Evolutionary conservation across 305 asterid species (phyloP).

Genomic region (Solanum hybrid): DNA sequence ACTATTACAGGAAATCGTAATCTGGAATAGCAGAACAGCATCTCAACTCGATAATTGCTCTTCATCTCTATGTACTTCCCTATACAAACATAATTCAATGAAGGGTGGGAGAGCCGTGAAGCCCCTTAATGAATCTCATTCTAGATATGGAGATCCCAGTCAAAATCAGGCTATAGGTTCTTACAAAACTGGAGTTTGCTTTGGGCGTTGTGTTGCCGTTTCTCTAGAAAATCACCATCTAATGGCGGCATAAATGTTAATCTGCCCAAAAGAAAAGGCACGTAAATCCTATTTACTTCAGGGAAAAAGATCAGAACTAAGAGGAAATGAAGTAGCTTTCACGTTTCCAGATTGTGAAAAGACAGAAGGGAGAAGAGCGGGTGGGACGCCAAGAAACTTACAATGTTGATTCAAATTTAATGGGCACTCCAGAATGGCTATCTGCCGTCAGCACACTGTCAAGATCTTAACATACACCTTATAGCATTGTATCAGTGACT

Average conservation of each 20-base stretch:
- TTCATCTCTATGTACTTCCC: background rate
- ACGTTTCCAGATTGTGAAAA: background rate
- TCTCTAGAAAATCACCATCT: background rate
- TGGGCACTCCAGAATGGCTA: slow-evolving; percentile 7
- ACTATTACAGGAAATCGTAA: background rate
- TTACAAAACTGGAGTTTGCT: background rate
- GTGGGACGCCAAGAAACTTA: background rate
- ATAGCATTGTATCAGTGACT: slow-evolving; percentile 45
- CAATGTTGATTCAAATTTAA: background rate
- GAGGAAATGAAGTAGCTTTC: background rate
- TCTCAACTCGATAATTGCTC: background rate
- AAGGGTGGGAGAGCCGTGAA: background rate
- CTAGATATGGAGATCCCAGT: background rate
- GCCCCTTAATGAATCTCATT: background rate
- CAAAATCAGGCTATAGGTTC: background rate
- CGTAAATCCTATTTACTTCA: background rate
- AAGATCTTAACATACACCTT: slow-evolving; percentile 2
- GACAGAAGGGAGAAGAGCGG: background rate
- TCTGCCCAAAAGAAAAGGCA: background rate
- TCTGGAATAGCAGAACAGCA: background rate
- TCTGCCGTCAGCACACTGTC: slow-evolving; percentile 12
- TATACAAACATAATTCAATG: background rate
- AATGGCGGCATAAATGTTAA: background rate
- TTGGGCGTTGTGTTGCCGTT: background rate
- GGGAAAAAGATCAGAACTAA: background rate